Conservation (phyloP, 208 protist genomes). For the Giardia duodenalis region DNA sequence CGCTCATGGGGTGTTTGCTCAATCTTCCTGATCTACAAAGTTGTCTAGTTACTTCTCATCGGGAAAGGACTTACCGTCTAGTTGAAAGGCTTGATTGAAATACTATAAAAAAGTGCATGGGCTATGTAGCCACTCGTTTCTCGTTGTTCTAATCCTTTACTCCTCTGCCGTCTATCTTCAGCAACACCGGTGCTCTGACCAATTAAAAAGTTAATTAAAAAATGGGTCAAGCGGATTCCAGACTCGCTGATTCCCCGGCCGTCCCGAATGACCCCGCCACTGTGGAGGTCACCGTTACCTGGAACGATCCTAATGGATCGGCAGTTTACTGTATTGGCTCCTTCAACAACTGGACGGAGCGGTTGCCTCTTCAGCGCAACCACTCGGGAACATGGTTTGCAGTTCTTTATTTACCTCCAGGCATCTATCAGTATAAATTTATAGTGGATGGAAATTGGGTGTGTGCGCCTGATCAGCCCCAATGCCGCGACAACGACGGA, state of each 20-base stretch:
- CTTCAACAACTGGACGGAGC: slow-evolving; percentile 15
- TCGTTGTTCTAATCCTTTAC: background rate
- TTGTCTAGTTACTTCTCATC: no score
- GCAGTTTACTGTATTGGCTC: background rate
- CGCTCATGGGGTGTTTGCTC: no score
- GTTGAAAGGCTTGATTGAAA: no score
- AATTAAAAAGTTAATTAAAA: background rate
- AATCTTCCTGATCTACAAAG: no score
- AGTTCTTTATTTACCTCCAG: background rate
- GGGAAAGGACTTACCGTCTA: no score
- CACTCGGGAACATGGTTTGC: background rate
- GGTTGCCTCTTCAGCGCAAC: background rate
- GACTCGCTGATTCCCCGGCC: background rate
- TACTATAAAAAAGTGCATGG: no score
- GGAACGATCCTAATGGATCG: background rate
- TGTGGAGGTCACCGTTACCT: background rate
- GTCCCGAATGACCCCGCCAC: no score
- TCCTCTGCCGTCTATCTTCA: no score
- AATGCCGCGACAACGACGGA: background rate
- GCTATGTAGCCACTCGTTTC: background rate
- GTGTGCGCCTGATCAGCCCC: background rate
- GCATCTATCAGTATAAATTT: slow-evolving; percentile 14
- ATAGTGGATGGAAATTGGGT: slow-evolving; percentile 11
- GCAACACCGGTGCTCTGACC: no score
- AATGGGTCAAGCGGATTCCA: background rate